Evolutionary conservation across 768 basidiomycete species (phyloP), one percentile per base, ranked within the genome.

Genomic region (Glaciozyma martinii): DNA sequence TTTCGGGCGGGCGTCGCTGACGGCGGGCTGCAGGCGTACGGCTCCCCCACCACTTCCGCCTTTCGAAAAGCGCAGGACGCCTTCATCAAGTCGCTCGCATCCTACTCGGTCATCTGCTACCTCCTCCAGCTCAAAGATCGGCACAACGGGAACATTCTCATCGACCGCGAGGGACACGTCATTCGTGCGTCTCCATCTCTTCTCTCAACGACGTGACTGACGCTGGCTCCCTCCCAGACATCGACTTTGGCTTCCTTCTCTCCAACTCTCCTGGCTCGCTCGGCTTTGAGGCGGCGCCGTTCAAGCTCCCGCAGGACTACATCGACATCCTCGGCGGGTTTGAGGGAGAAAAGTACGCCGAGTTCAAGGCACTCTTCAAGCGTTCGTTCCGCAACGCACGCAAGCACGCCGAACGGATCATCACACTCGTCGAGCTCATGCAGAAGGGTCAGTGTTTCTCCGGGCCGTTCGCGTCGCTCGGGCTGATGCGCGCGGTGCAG

Each of bases 211-310:
- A 30, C 29, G 16, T n/a, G 16, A 13, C 54, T 61, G 16, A 37
- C 53, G 18, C 1, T 32, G 21, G 16, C 25, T 21, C 47, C 25
- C 32, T 40, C 43, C 4, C 71, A 64, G 79, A 99, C 76, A 99
- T 99, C 66, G 95, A 98, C 76, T 99, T 98, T 75, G 95, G 95
- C 3, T 98, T 98, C 79, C 94, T 98, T 82, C 81, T 98, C 42
- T 88, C 88, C 50, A 97, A 97, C 76, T 91, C 93, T 2, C 95
- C 95, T 0, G 94, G 94, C 25, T 94, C 94, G 75, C 88, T 99
- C 68, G 89, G 94, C 32, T 98, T 99, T 76, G 95, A 99, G 78
- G 94, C 93, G n/a, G 93, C 95, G 3, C 95, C 95, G 1, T 99
- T 99, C 82, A 99, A 99, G 76, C 78, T 98, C 18, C 86, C 92